A percentile compares a stretch with the other conserved stretches of the same genome.
phyloP scores from a whole-genome alignment of 805 yeast genomes.

The Yamadazyma laniorum region DNA sequence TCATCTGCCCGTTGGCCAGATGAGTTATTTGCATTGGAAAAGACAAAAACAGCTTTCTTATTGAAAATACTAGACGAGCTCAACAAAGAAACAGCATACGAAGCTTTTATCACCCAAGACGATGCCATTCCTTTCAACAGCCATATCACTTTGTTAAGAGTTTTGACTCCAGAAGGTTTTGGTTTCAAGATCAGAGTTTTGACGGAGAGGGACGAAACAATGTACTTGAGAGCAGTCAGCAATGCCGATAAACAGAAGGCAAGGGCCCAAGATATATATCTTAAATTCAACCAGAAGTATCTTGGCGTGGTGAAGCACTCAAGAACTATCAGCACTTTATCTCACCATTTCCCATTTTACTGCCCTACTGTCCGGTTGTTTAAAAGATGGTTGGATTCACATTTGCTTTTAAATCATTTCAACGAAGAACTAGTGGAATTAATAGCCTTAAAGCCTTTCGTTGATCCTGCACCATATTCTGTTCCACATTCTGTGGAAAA shows the following conservation, averaged over 20 bases:
- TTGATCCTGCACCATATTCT: constrained; percentile 82
- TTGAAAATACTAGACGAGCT: constrained; percentile 55
- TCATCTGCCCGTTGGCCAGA: constrained; percentile 94
- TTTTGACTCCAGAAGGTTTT: constrained; percentile 85
- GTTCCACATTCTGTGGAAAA: constrained; percentile 75
- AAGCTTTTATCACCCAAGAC: constrained; percentile 64
- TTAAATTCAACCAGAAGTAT: constrained; percentile 64
- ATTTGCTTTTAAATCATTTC: constrained; percentile 67
- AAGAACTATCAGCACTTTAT: constrained; percentile 67
- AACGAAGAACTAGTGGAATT: constrained; percentile 80
- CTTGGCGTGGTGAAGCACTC: constrained; percentile 75
- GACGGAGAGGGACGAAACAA: constrained; percentile 79
- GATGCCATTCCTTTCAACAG: constrained; percentile 60
- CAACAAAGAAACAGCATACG: constrained; percentile 54
- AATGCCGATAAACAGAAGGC: constrained; percentile 63
- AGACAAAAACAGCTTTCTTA: constrained; percentile 86
- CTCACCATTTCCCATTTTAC: constrained; percentile 68
- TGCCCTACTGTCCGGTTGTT: constrained; percentile 81
- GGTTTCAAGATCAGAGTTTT: constrained; percentile 77
- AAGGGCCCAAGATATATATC: constrained; percentile 57
- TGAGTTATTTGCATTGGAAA: constrained; percentile 79
- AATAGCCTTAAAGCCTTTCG: constrained; percentile 77
- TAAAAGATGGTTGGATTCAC: constrained; percentile 88
- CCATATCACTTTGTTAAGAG: constrained; percentile 54
- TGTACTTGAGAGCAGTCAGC: constrained; percentile 69